Evolutionary conservation across 768 basidiomycete species (phyloP), one percentile per base, ranked within the genome.

Genomic region (Boletellus sp.): DNA sequence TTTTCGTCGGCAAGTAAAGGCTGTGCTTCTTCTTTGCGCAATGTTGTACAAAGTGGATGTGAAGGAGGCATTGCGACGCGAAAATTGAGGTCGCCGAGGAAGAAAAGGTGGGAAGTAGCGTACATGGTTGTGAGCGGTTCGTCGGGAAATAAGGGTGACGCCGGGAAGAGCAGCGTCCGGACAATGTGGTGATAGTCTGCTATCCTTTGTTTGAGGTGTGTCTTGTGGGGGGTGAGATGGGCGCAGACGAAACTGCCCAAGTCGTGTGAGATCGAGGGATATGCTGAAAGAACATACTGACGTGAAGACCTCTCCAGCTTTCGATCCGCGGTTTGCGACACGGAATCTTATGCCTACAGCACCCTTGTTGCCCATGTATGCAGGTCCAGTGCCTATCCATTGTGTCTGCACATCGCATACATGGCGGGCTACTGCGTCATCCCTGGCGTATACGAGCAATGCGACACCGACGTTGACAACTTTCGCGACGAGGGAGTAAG

Each of bases 1-100:
- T 65, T 74, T 46, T 82, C 78, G 20, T 78, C 68, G 10, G 73
- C 69, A 28, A 84, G 64, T 26, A 73, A 68, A 20, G 75, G 69
- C 8, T 63, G 12, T 34, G 69, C 64, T 48, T 81, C 70, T 26
- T 74, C 66, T 11, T 68, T 56, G 11, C 68, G 65, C 11, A 58
- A 61, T 46, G 62, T 56, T 20, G 61, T 59, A 23, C 66, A 67
- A 20, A 82, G 71, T 22, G 78, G 70, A 61, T 84, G 78, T 20
- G 76, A 69, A 39, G 75, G 54, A 1, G 89, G 84, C 15, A 86
- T 58, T n/a, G 77, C 73, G 15, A 98, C 67, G 15, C 94, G 83
- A 68, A 94, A 96, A 69, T 97, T 97, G 54, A 96, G 79, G 69
- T 97, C 94, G 6, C 95, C 95, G 31, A 96, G 77, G 65, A 96